phyloP scores from a whole-genome alignment of 352 stramenopile species.

The Globisporangium takayamanum region DNA sequence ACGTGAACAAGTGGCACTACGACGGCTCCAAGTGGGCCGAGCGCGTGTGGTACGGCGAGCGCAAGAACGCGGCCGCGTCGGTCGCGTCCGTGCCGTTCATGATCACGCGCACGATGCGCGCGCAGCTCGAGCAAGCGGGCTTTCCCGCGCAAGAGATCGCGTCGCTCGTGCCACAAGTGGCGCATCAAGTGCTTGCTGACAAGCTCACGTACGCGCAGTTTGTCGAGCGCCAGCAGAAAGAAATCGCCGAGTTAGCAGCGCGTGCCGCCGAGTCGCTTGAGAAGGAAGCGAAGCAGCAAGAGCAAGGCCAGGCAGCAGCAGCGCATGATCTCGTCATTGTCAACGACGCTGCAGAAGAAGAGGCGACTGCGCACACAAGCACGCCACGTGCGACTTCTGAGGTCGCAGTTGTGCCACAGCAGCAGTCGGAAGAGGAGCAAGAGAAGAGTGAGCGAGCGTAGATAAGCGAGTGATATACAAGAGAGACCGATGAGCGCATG shows the following conservation, averaged over 20 bases:
- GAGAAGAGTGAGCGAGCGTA: constrained; percentile 5
- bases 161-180: constrained; percentile 41
- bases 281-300: background rate
- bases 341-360: constrained; percentile 13
- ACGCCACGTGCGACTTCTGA: background rate
- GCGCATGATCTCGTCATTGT: constrained; percentile 3
- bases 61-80: constrained; percentile 27
- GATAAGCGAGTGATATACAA: too few species aligned
- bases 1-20: constrained; percentile 83
- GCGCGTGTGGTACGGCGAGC: constrained; percentile 61
- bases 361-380: background rate
- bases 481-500: too few species aligned
- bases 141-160: constrained; percentile 62
- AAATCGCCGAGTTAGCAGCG: constrained; percentile 14
- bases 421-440: background rate
- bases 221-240: constrained; percentile 25
- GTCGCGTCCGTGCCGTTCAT: constrained; percentile 79
- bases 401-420: constrained; percentile 6
- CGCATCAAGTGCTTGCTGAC: constrained; percentile 53
- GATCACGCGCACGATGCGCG: constrained; percentile 71
- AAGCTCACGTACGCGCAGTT: constrained; percentile 56
- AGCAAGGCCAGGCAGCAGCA: constrained; percentile 8
- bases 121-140: constrained; percentile 44
- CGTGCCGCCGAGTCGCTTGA: constrained; percentile 10
- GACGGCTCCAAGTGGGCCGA: constrained; percentile 70